A percentile compares a stretch with the other conserved stretches of the same genome.
Evolutionary conservation across 352 stramenopile genomes (phyloP).

Genomic region (Phytophthora macrochlamydospora): DNA sequence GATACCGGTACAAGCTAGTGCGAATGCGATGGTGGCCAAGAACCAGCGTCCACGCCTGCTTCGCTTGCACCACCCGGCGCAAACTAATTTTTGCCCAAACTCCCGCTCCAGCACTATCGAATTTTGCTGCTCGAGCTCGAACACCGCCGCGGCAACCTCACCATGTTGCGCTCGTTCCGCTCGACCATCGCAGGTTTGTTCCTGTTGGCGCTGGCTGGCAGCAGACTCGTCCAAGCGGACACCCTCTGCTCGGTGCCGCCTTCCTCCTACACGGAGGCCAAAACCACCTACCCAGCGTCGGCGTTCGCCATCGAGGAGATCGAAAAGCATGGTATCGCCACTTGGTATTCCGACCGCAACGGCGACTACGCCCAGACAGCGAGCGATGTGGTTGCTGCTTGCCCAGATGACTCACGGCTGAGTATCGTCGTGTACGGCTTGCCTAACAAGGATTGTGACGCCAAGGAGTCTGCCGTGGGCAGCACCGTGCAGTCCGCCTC

Average conservation of each 20-base stretch:
- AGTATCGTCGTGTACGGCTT: slow-evolving; percentile 75
- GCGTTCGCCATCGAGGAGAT: slow-evolving; percentile 54
- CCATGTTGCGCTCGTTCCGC: slow-evolving; percentile 27
- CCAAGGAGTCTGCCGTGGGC: slow-evolving; percentile 45
- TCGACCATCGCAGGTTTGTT: slow-evolving; percentile 12
- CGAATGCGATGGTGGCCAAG: neutral
- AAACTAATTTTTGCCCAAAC: slow-evolving; percentile 11
- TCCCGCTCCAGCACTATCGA: slow-evolving; percentile 11
- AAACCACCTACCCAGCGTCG: slow-evolving; percentile 46
- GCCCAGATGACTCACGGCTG: slow-evolving; percentile 45
- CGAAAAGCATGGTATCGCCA: slow-evolving; percentile 60
- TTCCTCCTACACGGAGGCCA: slow-evolving; percentile 48
- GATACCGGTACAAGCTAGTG: neutral
- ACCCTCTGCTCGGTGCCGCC: slow-evolving; percentile 58
- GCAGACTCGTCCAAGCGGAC: slow-evolving; percentile 31
- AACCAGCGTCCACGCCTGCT: neutral
- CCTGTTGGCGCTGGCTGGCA: slow-evolving; percentile 7
- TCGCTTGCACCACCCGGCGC: neutral
- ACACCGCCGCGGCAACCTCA: neutral
- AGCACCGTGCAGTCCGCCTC: slow-evolving; percentile 42
- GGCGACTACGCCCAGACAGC: slow-evolving; percentile 43
- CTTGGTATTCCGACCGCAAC: slow-evolving; percentile 72
- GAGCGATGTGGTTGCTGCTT: slow-evolving; percentile 38
- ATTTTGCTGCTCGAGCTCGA: slow-evolving; percentile 27
- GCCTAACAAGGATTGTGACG: slow-evolving; percentile 77